A percentile compares a stretch with the other conserved stretches of the same genome.
phyloP scores from a whole-genome alignment of 169 alveolate genomes.

The Babesia ovis region DNA sequence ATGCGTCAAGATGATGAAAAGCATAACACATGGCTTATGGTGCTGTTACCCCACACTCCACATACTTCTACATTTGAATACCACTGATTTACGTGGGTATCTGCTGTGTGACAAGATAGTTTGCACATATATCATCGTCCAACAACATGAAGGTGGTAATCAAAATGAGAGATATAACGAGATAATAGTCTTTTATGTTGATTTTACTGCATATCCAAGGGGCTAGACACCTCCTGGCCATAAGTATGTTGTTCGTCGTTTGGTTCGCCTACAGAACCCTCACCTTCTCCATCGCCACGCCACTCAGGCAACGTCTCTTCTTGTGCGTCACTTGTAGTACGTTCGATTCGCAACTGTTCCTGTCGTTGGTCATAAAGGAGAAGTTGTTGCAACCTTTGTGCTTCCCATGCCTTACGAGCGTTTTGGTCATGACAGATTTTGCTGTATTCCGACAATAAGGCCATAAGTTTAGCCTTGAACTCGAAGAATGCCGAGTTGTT shows the following conservation, averaged over 20 bases:
- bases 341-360: slow-evolving; percentile 26
- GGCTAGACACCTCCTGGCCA: not conserved
- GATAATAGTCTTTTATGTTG: not conserved
- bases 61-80: too few species aligned
- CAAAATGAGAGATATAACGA: not conserved
- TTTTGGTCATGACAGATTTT: slow-evolving; percentile 67
- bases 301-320: slow-evolving; percentile 63
- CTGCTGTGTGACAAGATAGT: not conserved
- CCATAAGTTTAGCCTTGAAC: slow-evolving; percentile 76
- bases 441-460: slow-evolving; percentile 73
- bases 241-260: not conserved
- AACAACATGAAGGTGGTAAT: too few species aligned
- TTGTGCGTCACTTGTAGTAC: slow-evolving; percentile 27
- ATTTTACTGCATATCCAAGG: slow-evolving; percentile 5
- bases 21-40: too few species aligned
- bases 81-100: too few species aligned
- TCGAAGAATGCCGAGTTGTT: slow-evolving; percentile 81
- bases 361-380: slow-evolving; percentile 44
- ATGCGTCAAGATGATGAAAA: too few species aligned
- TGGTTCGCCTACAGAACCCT: slow-evolving; percentile 6
- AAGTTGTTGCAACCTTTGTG: slow-evolving; percentile 41
- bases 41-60: too few species aligned
- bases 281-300: slow-evolving; percentile 13
- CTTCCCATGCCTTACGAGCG: slow-evolving; percentile 76
- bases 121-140: too few species aligned